Conservation (phyloP, 768 basidiomycete species). For the Tulasnella calospora region DNA sequence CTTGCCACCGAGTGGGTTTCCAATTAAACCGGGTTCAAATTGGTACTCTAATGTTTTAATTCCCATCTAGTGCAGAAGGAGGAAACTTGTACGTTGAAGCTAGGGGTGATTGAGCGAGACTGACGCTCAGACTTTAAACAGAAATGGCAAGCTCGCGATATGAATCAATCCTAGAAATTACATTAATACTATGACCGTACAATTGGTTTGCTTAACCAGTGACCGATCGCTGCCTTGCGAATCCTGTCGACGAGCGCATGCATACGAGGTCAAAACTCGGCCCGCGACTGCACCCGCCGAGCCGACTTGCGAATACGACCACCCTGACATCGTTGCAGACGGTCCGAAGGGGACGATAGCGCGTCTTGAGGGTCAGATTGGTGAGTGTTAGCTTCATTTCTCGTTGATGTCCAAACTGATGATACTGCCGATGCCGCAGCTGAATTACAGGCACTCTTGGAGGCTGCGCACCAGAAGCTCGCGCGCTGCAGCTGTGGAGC, state of each 20-base stretch:
- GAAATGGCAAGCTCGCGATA: neutral
- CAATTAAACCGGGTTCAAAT: neutral
- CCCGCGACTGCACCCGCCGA: neutral
- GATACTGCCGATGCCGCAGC: neutral
- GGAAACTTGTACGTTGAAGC: neutral
- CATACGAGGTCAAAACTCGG: conserved; percentile 8
- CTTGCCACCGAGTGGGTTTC: neutral
- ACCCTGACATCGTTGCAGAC: conserved; percentile 17
- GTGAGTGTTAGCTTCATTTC: neutral
- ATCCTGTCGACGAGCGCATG: conserved; percentile 1
- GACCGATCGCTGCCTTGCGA: conserved; percentile 8
- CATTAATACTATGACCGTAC: neutral
- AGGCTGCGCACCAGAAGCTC: neutral
- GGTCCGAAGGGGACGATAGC: conserved; percentile 8
- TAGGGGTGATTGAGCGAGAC: neutral
- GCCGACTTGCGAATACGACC: conserved; percentile 13
- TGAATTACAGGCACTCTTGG: neutral
- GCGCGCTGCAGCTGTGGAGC: neutral
- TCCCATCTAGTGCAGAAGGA: neutral
- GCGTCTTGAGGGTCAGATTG: conserved; percentile 9
- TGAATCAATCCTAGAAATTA: neutral
- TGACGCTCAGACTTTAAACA: neutral
- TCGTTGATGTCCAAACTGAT: no score
- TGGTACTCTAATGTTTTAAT: neutral
- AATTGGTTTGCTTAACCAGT: neutral